Evolutionary conservation across 306 rosid genomes (phyloP).

Genomic region (Delonix regia): DNA sequence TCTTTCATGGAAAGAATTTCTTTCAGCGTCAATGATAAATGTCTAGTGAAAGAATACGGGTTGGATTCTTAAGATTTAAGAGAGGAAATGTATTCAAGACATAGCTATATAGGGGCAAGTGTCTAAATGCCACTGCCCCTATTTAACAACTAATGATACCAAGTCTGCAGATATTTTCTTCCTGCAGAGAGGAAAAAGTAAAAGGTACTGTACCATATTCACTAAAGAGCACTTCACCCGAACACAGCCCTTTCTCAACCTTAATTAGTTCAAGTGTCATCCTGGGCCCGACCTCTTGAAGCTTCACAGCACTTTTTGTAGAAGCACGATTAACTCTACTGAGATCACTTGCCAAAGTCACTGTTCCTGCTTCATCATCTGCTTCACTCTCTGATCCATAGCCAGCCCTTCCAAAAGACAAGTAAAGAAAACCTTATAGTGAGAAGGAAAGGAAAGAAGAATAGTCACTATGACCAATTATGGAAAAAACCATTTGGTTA

Average conservation of each 20-base stretch:
- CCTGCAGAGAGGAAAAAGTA: background rate
- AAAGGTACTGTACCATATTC: slow-evolving; percentile 63
- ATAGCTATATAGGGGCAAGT: background rate
- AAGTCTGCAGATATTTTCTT: no score
- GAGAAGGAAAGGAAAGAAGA: background rate
- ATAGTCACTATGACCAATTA: background rate
- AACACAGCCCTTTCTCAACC: slow-evolving; percentile 87
- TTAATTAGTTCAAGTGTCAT: slow-evolving; percentile 86
- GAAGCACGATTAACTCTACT: slow-evolving; percentile 86
- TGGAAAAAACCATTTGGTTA: background rate
- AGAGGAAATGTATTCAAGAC: background rate
- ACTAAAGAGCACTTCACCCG: slow-evolving; percentile 81
- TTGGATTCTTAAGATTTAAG: background rate
- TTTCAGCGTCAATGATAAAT: background rate
- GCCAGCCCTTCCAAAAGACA: slow-evolving; percentile 70
- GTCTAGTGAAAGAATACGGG: background rate
- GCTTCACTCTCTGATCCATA: slow-evolving; percentile 98
- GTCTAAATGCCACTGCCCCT: background rate
- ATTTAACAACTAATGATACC: background rate
- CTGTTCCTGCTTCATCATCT: slow-evolving; percentile 93
- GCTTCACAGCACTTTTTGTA: slow-evolving; percentile 91
- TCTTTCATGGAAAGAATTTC: background rate
- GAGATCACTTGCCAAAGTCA: slow-evolving; percentile 72
- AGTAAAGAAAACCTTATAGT: slow-evolving; percentile 17
- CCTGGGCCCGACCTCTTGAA: slow-evolving; percentile 97